Evolutionary conservation across 805 yeast genomes (phyloP).

Genomic region (Candida stauntonica): DNA sequence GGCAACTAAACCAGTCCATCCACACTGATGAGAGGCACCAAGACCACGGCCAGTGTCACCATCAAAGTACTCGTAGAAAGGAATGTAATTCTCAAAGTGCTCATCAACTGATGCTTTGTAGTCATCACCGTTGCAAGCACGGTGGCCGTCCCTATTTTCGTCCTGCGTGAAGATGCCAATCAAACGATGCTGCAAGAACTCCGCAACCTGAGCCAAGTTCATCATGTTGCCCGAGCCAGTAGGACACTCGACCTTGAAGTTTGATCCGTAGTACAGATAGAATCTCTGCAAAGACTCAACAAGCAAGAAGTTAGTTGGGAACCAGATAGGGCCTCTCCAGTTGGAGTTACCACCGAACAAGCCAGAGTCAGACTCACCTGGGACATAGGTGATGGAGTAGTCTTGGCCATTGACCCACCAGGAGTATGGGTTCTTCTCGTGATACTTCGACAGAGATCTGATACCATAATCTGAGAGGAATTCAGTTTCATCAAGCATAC

Average conservation of each 20-base stretch:
- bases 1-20: constrained; percentile 94
- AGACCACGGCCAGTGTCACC: constrained; percentile 93
- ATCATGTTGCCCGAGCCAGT: constrained; percentile 71
- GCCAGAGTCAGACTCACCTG: constrained; percentile 89
- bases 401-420: constrained; percentile 78
- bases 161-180: constrained; percentile 72
- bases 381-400: constrained; percentile 68
- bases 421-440: constrained; percentile 76
- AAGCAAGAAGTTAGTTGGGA: constrained; percentile 81
- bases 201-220: constrained; percentile 87
- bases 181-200: constrained; percentile 81
- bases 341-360: constrained; percentile 95
- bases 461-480: constrained; percentile 82
- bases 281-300: constrained; percentile 86
- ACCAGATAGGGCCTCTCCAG: constrained; percentile 98
- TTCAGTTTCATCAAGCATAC: constrained; percentile 83
- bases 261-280: constrained; percentile 83
- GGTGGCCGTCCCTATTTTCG: constrained; percentile 49
- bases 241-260: constrained; percentile 82
- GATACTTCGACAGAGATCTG: constrained; percentile 82
- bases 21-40: constrained; percentile 93
- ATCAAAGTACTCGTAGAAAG: constrained; percentile 85
- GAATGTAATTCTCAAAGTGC: constrained; percentile 67
- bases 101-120: constrained; percentile 60
- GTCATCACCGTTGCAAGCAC: constrained; percentile 77